Evolutionary conservation across 441 rosid species (phyloP), one percentile per base, ranked within the genome.

Genomic region (Gossypium gossypioides): DNA sequence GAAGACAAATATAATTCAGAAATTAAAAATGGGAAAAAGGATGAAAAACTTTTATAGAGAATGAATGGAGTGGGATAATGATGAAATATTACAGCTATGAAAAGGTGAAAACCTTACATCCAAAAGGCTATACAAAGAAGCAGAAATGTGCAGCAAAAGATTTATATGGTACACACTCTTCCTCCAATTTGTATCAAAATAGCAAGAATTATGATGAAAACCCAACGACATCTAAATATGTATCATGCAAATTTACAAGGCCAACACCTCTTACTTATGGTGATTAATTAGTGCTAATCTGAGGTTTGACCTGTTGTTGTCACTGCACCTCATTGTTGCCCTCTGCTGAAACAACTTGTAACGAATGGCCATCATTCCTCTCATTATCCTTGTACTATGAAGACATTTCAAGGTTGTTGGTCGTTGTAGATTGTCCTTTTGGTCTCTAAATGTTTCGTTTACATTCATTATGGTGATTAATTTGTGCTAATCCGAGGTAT

Each of bases 401-500:
- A 74, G 75, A 9, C 79, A 68, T 66, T 44, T 79, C 79, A 75
- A 74, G 12, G 67, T 74, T 21, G 85, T 7, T 70, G 52, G 2
- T 62, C 40, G 32, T 19, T 32, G 75, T 52, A 15, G 84, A 34
- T 44, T 63, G 64, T 67, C 72, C n/a, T 77, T 81, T 84, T 22
- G 75, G 22, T 51, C 56, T 15, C 3, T 6, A 6, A 5, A 32
- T 32, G 50, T 44, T 8, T 44, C 5, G 4, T 44, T 32, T 32
- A 29, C 37, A 1, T 12, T 44, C 15, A 52, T 52, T 52, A 18
- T 18, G 13, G 22, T 46, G 57, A 48, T 66, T 15, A 42, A 16
- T 22, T 24, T 16, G 70, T 3, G 63, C 63, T 72, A 82, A 56
- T 79, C 85, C 15, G 82, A 74, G 64, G 71, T 76, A 76, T 79